Conservation (phyloP, 2,329 filamentous ascomycete species). For the Aspergillus glaucus region DNA sequence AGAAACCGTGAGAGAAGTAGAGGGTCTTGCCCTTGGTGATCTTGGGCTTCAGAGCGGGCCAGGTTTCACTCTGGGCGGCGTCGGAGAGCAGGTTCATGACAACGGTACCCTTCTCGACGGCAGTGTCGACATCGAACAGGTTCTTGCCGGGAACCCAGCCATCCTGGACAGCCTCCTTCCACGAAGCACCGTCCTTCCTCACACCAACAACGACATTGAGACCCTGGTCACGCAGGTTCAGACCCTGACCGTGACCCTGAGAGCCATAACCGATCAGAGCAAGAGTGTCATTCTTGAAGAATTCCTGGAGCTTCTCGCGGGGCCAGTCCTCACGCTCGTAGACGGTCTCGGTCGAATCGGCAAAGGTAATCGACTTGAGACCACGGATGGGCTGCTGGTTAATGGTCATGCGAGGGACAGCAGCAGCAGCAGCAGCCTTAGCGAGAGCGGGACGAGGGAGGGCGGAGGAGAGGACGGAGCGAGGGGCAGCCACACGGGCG, state of each 20-base stretch:
- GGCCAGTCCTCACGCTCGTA: constrained; percentile 99
- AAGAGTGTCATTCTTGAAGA: constrained; percentile 99
- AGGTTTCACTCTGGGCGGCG: constrained; percentile 97
- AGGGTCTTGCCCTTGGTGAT: constrained; percentile 99
- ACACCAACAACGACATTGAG: constrained; percentile 99
- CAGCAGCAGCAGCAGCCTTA: constrained; percentile 29
- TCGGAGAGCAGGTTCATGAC: constrained; percentile 99
- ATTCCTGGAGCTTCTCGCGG: constrained; percentile 96
- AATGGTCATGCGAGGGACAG: constrained; percentile 42
- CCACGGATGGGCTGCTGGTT: constrained; percentile 55
- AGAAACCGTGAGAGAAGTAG: constrained; percentile 99
- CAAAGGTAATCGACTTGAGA: constrained; percentile 98
- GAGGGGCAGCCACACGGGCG: constrained; percentile 50
- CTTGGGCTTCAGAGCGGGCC: constrained; percentile 96
- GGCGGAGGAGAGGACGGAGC: constrained; percentile 54
- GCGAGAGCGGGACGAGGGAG: constrained; percentile 46
- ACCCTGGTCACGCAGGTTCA: constrained; percentile 99
- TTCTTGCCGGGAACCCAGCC: constrained; percentile 98
- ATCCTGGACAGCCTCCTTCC: constrained; percentile 95
- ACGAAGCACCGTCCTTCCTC: constrained; percentile 95
- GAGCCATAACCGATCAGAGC: constrained; percentile 98
- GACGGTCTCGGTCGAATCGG: constrained; percentile 87
- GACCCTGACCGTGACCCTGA: constrained; percentile 96
- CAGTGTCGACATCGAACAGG: constrained; percentile 96
- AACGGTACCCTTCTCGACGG: constrained; percentile 86